Evolutionary conservation across 116 monocot genomes (phyloP).

Genomic region (Cymodocea nodosa): DNA sequence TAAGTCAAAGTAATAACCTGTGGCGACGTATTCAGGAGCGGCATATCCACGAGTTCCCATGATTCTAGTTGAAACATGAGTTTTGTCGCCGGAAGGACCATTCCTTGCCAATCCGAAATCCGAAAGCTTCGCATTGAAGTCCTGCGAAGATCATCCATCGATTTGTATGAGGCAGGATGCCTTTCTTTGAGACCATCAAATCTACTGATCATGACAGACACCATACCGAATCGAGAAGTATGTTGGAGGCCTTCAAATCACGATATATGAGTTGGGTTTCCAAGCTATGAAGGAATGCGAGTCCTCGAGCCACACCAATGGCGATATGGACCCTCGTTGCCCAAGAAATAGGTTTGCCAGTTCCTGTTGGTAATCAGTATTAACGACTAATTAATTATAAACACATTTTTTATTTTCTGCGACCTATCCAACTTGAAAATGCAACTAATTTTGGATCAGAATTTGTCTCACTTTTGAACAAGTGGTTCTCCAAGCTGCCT

Average conservation of each 20-base stretch:
- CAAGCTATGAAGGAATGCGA: constrained; percentile 55
- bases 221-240: constrained; percentile 47
- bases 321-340: constrained; percentile 46
- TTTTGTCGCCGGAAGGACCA: constrained; percentile 56
- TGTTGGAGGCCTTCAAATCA: constrained; percentile 57
- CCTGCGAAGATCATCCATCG: constrained; percentile 14
- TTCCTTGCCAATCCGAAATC: constrained; percentile 74
- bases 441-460: background rate
- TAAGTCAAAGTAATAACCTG: constrained; percentile 36
- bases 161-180: background rate
- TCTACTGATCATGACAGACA: background rate
- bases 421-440: background rate
- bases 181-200: background rate
- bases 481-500: constrained; percentile 72
- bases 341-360: constrained; percentile 53
- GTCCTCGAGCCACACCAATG: constrained; percentile 62
- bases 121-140: constrained; percentile 60
- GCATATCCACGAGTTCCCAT: constrained; percentile 59
- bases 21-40: constrained; percentile 61
- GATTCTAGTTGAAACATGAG: constrained; percentile 55
- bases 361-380: constrained; percentile 13
- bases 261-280: constrained; percentile 66
- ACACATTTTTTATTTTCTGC: background rate
- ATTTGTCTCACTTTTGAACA: constrained; percentile 41
- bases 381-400: background rate